Conservation (phyloP, 202 grass and related monocot genomes). For the Musa balbisiana region DNA sequence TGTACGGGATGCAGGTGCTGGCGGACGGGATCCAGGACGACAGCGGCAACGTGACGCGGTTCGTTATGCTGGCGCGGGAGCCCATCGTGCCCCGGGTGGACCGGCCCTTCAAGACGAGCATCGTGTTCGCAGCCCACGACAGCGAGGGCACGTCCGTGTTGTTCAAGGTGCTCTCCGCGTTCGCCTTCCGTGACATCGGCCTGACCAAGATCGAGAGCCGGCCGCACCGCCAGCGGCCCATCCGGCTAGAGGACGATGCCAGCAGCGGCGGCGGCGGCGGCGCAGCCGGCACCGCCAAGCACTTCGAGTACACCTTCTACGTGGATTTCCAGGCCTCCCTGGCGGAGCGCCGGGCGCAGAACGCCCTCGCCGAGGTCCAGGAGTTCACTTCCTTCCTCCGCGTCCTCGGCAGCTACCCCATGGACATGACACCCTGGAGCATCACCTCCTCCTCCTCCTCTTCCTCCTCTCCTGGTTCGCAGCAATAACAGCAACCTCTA, state of each 20-base stretch:
- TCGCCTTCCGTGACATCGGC: constrained; percentile 4
- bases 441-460: too few species aligned
- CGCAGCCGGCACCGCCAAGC: background rate
- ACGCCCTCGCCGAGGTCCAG: background rate
- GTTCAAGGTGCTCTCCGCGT: constrained; percentile 8
- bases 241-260: background rate
- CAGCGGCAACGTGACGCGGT: constrained; percentile 1
- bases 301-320: constrained; percentile 11
- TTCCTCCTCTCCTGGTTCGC: too few species aligned
- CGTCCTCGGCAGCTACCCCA: constrained; percentile 10
- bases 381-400: constrained; percentile 12
- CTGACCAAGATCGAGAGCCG: constrained; percentile 16
- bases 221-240: background rate
- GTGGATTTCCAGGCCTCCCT: constrained; percentile 4
- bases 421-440: constrained; percentile 7
- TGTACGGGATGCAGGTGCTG: constrained; percentile 7
- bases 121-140: constrained; percentile 3
- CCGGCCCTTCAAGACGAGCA: constrained; percentile 10
- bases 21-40: constrained; percentile 13
- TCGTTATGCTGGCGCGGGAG: constrained; percentile 13
- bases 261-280: background rate
- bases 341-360: constrained; percentile 10
- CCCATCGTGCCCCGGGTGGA: constrained; percentile 1
- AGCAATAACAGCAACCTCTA: too few species aligned
- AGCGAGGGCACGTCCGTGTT: constrained; percentile 1